Percentiles rank a stretch among this genome's conserved stretches.
Evolutionary conservation across 352 stramenopile species (phyloP).

Genomic region (Thalassiosira pacifica): DNA sequence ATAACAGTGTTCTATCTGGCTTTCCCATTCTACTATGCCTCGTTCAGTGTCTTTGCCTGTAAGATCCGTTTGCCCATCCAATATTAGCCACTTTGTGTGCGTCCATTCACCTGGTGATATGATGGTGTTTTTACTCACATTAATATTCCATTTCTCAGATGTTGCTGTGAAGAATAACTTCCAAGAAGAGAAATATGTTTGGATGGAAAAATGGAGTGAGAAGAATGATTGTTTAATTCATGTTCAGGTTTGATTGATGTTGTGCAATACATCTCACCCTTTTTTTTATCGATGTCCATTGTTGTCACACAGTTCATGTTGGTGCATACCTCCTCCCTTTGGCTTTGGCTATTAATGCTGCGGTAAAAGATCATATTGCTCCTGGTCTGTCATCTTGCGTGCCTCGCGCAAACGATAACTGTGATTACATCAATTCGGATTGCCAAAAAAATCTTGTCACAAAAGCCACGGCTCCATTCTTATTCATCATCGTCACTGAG

Average conservation of each 20-base stretch:
- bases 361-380: slow-evolving; percentile 24
- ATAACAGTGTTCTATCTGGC: slow-evolving; percentile 16
- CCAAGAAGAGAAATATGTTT: slow-evolving; percentile 36
- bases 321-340: slow-evolving; percentile 8
- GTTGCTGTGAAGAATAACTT: slow-evolving; percentile 46
- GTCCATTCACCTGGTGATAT: no score
- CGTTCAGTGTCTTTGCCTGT: slow-evolving; percentile 42
- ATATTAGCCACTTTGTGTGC: no score
- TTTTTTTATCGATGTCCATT: no score
- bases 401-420: not conserved
- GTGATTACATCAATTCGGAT: not conserved
- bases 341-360: not conserved
- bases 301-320: no score
- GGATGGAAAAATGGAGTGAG: slow-evolving; percentile 53
- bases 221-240: no score
- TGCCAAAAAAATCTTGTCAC: not conserved
- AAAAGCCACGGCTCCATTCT: not conserved
- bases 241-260: no score
- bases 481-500: slow-evolving; percentile 28
- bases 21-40: slow-evolving; percentile 47
- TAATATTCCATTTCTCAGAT: not conserved
- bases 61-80: not conserved
- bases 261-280: no score
- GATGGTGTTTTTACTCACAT: not conserved
- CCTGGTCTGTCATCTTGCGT: slow-evolving; percentile 22